These are phyloP conservation scores for Chaetothyriales sp. DNA, from an alignment of 2,329 filamentous ascomycete species.

Conservation along the genomic window DNA sequence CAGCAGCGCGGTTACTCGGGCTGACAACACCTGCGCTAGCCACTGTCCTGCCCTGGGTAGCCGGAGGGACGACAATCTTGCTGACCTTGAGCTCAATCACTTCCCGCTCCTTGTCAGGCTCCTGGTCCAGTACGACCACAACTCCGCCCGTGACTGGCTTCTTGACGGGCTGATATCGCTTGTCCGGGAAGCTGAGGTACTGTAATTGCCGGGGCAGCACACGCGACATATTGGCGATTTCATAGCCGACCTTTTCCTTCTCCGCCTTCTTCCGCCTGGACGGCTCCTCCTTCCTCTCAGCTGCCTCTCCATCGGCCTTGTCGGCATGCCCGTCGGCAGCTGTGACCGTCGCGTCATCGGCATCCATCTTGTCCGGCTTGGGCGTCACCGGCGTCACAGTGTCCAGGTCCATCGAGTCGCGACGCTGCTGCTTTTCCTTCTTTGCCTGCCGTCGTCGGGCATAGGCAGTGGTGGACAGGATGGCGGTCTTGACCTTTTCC, in stretches of 20 bases:
- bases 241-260: conserved; percentile 93
- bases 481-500: conserved; percentile 84
- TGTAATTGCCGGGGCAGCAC: conserved; percentile 86
- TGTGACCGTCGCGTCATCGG: conserved; percentile 39
- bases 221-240: conserved; percentile 91
- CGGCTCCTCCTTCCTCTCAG: conserved; percentile 43
- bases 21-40: conserved; percentile 17
- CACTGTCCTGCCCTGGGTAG: conserved; percentile 11
- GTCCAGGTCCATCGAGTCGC: conserved; percentile 93
- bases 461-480: conserved; percentile 90
- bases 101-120: conserved; percentile 60
- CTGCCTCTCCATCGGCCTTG: conserved; percentile 36
- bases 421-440: conserved; percentile 76
- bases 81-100: conserved; percentile 86
- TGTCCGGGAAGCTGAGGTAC: conserved; percentile 82
- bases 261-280: conserved; percentile 76
- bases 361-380: conserved; percentile 72
- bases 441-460: conserved; percentile 88
- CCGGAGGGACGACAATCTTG: conserved; percentile 39
- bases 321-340: conserved; percentile 44
- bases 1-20: conserved; percentile 4
- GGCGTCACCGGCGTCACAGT: conserved; percentile 54
- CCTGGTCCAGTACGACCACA: conserved; percentile 73
- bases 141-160: conserved; percentile 90
- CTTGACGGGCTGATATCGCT: conserved; percentile 84